Evolutionary conservation across 192 early-diverging fungal genomes (phyloP), one percentile per base, ranked within the genome.

Genomic region (Paraglomus brasilianum): DNA sequence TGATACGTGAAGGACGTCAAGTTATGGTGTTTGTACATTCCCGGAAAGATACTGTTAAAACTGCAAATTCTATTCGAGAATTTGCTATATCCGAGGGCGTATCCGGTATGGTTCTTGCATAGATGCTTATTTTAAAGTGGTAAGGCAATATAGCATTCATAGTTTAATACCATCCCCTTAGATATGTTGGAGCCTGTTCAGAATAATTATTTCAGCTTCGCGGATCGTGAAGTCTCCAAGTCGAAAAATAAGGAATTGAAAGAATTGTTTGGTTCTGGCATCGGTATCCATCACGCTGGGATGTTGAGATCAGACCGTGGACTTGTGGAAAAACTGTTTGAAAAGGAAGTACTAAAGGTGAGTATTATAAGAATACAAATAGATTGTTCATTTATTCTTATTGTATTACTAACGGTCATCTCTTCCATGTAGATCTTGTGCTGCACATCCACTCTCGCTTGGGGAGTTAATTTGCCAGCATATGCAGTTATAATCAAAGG

Each of bases 1-100:
- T 92, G 11, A 88, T 99, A 44, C 81, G 85, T 0, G 85, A 90
- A 24, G 93, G 92, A 0, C 89, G 95, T 77, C 98, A 99, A 77
- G 95, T 99, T 24, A 97, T 99, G 95, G 93, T 99, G 6, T 99
- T 99, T 86, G 98, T 99, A 41, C 96, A 99, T 70, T 86, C 98
- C 5, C 89, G 96, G 48, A 98, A 98, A 73, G 98, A 97, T 60
- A 98, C 98, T 5, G 96, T 95, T n/a, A 92, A 91, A 68, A 97
- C 95, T 0, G 95, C 95, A 2, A 82, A 89, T 77, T 86, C 84
- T 63, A 67, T 99, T 17, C 77, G 85, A 17, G 88, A 92, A 49
- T 86, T 88, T 74, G 94, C 93, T 0, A 43, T 64, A 47, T 69
- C 81, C n/a, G 83, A 91, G 15, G 88, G 83, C 44, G 75, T 76